phyloP scores from a whole-genome alignment of 2,329 filamentous ascomycete species.

The Cadophora gregata region DNA sequence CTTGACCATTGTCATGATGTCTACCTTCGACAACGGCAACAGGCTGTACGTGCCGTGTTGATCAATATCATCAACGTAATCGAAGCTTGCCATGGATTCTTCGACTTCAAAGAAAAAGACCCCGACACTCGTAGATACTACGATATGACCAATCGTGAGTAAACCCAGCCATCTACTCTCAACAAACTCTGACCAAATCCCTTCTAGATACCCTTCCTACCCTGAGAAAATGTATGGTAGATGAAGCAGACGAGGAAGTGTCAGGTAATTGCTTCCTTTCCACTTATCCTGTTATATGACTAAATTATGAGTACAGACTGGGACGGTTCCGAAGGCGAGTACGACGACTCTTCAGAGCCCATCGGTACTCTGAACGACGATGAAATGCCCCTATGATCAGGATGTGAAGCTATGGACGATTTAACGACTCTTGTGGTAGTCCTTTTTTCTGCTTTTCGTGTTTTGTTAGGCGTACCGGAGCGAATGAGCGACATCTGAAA shows the following conservation, averaged over 20 bases:
- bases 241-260: conserved; percentile 47
- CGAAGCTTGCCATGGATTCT: conserved; percentile 36
- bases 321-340: conserved; percentile 44
- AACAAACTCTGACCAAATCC: conserved; percentile 24
- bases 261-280: conserved; percentile 44
- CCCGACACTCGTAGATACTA: conserved; percentile 22
- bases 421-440: conserved; percentile 17
- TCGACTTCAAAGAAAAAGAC: conserved; percentile 34
- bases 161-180: background rate
- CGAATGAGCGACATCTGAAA: conserved; percentile 9
- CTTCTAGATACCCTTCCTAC: conserved; percentile 38
- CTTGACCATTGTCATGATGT: conserved; percentile 42
- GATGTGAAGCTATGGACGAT: conserved; percentile 3
- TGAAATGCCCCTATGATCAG: conserved; percentile 12
- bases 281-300: background rate
- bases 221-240: conserved; percentile 43
- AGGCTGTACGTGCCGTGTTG: conserved; percentile 40
- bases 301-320: conserved; percentile 38
- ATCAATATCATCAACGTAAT: conserved; percentile 39
- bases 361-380: conserved; percentile 52
- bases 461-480: conserved; percentile 24
- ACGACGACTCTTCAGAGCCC: conserved; percentile 59
- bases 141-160: conserved; percentile 35
- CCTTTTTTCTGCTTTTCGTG: conserved; percentile 17
- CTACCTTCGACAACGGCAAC: conserved; percentile 38